Percentiles rank a stretch among this genome's conserved stretches.
phyloP scores from a whole-genome alignment of 768 basidiomycete genomes.

The Trametes gibbosa region DNA sequence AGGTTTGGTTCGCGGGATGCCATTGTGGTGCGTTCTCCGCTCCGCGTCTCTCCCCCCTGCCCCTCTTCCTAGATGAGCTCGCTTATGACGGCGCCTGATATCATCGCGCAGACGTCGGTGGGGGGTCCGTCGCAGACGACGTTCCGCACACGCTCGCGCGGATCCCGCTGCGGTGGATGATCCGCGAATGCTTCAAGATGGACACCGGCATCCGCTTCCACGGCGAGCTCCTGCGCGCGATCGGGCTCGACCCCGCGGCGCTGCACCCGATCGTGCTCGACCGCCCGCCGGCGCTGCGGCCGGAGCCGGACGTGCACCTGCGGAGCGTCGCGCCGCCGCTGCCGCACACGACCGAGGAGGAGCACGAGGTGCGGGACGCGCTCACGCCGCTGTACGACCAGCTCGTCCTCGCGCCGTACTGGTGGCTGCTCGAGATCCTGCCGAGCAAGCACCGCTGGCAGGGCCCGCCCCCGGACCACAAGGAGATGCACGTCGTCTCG shows the following conservation, averaged over 20 bases:
- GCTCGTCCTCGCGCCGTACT: conserved; percentile 42
- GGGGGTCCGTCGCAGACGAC: conserved; percentile 61
- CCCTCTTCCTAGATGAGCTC: neutral
- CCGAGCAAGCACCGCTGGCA: conserved; percentile 30
- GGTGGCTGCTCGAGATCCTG: conserved; percentile 67
- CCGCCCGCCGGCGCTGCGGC: conserved; percentile 24
- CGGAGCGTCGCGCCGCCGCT: conserved; percentile 15
- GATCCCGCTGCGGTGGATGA: conserved; percentile 63
- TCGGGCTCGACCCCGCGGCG: conserved; percentile 31
- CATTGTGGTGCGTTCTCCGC: conserved; percentile 54
- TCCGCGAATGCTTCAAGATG: conserved; percentile 50
- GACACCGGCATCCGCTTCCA: conserved; percentile 40
- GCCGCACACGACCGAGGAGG: conserved; percentile 42
- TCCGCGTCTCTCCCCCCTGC: too few relatives aligned
- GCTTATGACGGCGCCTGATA: neutral
- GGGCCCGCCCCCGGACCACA: conserved; percentile 18
- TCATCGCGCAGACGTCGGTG: conserved; percentile 61
- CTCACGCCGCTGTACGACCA: conserved; percentile 54
- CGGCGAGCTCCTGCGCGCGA: conserved; percentile 28
- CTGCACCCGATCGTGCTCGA: conserved; percentile 27
- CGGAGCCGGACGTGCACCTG: conserved; percentile 8
- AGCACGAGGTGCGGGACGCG: conserved; percentile 62
- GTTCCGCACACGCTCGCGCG: conserved; percentile 60
- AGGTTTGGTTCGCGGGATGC: conserved; percentile 81
- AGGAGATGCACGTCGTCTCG: conserved; percentile 13